phyloP scores from a whole-genome alignment of 768 basidiomycete genomes.

The Lenzites betulinus region DNA sequence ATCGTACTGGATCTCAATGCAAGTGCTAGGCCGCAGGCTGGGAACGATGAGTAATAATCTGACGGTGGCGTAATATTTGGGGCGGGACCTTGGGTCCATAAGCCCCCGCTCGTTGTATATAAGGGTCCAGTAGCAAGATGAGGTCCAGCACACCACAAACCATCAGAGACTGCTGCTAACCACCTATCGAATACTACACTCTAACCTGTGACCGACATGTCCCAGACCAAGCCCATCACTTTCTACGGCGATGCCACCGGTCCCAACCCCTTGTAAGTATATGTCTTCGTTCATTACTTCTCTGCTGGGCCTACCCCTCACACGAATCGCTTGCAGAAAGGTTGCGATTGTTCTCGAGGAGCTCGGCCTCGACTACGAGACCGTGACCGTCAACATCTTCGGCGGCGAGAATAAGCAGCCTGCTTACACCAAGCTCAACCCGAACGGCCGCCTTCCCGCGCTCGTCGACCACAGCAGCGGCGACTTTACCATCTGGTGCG shows the following conservation, averaged over 20 bases:
- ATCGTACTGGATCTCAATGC: no score
- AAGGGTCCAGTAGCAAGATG: no score
- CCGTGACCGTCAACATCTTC: constrained; percentile 27
- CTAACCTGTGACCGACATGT: no score
- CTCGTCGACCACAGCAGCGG: constrained; percentile 36
- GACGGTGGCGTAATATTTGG: no score
- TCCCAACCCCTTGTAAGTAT: neutral
- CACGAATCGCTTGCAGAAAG: constrained; percentile 19
- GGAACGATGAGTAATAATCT: no score
- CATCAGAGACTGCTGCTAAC: no score
- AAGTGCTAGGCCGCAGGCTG: no score
- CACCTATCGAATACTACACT: no score
- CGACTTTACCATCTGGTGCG: constrained; percentile 36
- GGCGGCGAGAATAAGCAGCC: constrained; percentile 30
- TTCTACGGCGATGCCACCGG: neutral
- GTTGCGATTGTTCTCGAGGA: constrained; percentile 30
- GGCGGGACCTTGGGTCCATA: no score
- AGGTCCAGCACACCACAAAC: no score
- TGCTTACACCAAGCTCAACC: constrained; percentile 32
- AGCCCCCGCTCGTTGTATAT: no score
- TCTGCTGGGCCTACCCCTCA: neutral
- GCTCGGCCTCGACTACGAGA: constrained; percentile 32
- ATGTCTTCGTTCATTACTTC: neutral
- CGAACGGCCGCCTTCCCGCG: constrained; percentile 40
- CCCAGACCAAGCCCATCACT: neutral